Evolutionary conservation across 306 rosid species (phyloP).

Genomic region (Macrotyloma uniflorum): DNA sequence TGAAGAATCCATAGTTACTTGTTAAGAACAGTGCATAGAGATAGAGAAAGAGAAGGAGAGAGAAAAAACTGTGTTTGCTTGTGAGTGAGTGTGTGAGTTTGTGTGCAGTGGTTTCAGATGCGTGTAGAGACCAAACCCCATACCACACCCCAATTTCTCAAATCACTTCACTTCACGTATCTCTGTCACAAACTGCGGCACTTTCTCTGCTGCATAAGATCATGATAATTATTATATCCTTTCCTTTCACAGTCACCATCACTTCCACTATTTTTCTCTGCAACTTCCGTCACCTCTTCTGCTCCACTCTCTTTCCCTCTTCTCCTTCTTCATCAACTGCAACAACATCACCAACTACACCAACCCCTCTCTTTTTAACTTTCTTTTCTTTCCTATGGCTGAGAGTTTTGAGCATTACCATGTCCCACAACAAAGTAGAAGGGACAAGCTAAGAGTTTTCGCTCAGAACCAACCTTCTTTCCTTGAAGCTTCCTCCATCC

Average conservation of each 20-base stretch:
- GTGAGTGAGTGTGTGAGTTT: conserved; percentile 36
- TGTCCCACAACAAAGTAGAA: conserved; percentile 89
- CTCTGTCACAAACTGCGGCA: conserved; percentile 43
- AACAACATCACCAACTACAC: neutral
- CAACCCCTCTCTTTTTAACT: neutral
- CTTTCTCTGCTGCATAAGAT: conserved; percentile 35
- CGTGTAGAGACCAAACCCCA: conserved; percentile 36
- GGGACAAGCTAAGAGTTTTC: conserved; percentile 80
- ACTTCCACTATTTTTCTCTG: conserved; percentile 40
- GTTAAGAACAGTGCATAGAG: neutral
- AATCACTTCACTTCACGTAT: conserved; percentile 42
- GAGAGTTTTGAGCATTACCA: conserved; percentile 86
- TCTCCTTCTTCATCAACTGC: neutral
- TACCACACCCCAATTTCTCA: conserved; percentile 8
- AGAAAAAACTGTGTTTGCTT: neutral
- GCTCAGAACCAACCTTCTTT: conserved; percentile 38
- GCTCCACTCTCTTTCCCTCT: conserved; percentile 20
- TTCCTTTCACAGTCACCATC: conserved; percentile 49
- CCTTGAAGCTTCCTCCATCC: conserved; percentile 14
- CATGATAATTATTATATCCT: conserved; percentile 46
- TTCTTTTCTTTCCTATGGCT: conserved; percentile 53
- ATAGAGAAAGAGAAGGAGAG: neutral
- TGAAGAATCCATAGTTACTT: neutral
- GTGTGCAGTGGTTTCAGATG: conserved; percentile 37
- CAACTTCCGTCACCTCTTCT: conserved; percentile 7